phyloP scores from a whole-genome alignment of 2,329 filamentous ascomycete species.

The Aspergillus phoenicis region DNA sequence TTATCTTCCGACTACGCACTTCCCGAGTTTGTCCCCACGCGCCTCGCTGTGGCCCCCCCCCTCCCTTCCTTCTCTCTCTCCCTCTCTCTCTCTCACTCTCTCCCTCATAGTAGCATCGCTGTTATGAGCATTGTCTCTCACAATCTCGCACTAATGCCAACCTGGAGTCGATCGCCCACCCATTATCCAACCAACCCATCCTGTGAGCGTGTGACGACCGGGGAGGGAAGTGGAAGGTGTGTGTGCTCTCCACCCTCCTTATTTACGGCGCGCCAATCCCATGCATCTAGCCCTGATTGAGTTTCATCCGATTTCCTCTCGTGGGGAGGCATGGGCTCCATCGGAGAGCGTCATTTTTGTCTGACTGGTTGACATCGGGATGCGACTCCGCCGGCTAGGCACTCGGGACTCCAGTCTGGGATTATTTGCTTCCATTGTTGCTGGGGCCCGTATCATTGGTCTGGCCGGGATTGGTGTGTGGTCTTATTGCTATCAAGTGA shows the following conservation, averaged over 20 bases:
- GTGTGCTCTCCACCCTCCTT: conserved; percentile 15
- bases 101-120: background rate
- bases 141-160: conserved; percentile 4
- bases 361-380: conserved; percentile 17
- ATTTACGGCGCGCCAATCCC: conserved; percentile 17
- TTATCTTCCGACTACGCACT: conserved; percentile 13
- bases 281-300: conserved; percentile 20
- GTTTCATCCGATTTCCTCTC: conserved; percentile 24
- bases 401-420: background rate
- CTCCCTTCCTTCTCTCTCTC: background rate
- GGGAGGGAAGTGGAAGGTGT: no score
- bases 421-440: background rate
- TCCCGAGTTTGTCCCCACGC: conserved; percentile 7
- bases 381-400: conserved; percentile 18
- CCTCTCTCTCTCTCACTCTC: background rate
- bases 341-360: conserved; percentile 24
- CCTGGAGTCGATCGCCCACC: conserved; percentile 7
- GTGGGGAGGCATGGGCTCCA: conserved; percentile 16
- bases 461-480: background rate
- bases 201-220: conserved; percentile 6
- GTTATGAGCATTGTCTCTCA: background rate
- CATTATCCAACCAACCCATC: background rate
- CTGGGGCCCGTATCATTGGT: conserved; percentile 3
- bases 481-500: conserved; percentile 1
- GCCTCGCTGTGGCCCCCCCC: background rate